Percentiles rank a stretch among this genome's conserved stretches.
Evolutionary conservation across 305 asterid species (phyloP).

Genomic region (Rubia tinctorum): DNA sequence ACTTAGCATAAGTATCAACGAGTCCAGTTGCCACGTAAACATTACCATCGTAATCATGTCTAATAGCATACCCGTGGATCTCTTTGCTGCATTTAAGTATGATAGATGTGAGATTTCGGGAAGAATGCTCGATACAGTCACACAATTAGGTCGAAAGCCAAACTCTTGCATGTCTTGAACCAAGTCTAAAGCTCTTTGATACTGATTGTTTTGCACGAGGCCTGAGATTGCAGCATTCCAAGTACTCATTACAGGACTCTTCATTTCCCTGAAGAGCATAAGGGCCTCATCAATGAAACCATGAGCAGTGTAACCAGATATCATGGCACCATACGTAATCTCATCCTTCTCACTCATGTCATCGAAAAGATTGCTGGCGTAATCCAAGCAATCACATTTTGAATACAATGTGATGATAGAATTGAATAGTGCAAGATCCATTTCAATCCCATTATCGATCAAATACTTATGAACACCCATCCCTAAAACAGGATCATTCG

Average conservation of each 20-base stretch:
- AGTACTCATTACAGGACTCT: slow-evolving; percentile 55
- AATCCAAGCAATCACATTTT: slow-evolving; percentile 90
- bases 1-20: slow-evolving; percentile 72
- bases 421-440: slow-evolving; percentile 67
- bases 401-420: slow-evolving; percentile 67
- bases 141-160: slow-evolving; percentile 51
- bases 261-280: slow-evolving; percentile 46
- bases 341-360: slow-evolving; percentile 81
- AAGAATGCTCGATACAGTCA: slow-evolving; percentile 74
- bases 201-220: slow-evolving; percentile 59
- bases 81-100: slow-evolving; percentile 62
- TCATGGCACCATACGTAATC: slow-evolving; percentile 66
- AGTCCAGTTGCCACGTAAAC: slow-evolving; percentile 67
- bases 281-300: slow-evolving; percentile 71
- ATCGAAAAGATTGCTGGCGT: slow-evolving; percentile 64
- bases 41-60: slow-evolving; percentile 42
- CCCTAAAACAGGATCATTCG: slow-evolving; percentile 68
- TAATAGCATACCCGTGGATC: slow-evolving; percentile 69
- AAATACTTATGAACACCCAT: slow-evolving; percentile 62
- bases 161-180: slow-evolving; percentile 52
- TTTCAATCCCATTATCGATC: slow-evolving; percentile 44
- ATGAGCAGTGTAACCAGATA: slow-evolving; percentile 80
- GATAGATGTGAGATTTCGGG: slow-evolving; percentile 59
- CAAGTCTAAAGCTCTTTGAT: slow-evolving; percentile 44
- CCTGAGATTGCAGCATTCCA: slow-evolving; percentile 94